Evolutionary conservation across 768 basidiomycete species (phyloP).

Genomic region (Hygrocybe coccinea): DNA sequence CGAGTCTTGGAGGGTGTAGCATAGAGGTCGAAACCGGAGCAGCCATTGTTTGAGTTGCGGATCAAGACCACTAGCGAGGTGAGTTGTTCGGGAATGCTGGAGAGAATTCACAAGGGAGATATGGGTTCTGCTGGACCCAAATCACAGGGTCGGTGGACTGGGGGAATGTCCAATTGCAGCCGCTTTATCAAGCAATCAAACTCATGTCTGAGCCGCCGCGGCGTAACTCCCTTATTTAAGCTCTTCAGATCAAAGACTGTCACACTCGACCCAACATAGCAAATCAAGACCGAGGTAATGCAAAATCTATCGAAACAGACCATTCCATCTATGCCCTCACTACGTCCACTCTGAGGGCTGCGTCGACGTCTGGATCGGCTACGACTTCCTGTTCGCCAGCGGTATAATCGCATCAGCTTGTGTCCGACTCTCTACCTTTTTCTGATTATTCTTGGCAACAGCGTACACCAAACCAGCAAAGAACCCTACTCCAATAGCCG

Average conservation of each 20-base stretch:
- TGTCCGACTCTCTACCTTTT: slow-evolving; percentile 59
- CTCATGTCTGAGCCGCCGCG: too few relatives aligned
- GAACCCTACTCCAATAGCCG: slow-evolving; percentile 84
- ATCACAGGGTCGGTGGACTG: too few relatives aligned
- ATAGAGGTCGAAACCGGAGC: slow-evolving; percentile 23
- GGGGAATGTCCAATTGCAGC: too few relatives aligned
- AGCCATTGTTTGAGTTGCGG: slow-evolving; percentile 35
- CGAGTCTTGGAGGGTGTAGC: slow-evolving; percentile 70
- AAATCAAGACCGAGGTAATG: not conserved
- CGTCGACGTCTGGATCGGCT: too few relatives aligned
- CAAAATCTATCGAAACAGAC: not conserved
- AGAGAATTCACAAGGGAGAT: slow-evolving; percentile 1
- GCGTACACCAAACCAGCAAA: slow-evolving; percentile 90
- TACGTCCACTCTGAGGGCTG: slow-evolving; percentile 6
- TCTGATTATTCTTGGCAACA: slow-evolving; percentile 91
- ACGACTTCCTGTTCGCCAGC: slow-evolving; percentile 47
- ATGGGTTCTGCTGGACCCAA: too few relatives aligned
- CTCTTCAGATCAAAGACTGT: too few relatives aligned
- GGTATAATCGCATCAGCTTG: slow-evolving; percentile 58
- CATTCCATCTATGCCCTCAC: slow-evolving; percentile 5
- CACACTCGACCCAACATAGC: too few relatives aligned
- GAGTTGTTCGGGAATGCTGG: slow-evolving; percentile 3
- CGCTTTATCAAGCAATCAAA: too few relatives aligned
- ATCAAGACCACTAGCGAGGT: not conserved
- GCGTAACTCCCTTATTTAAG: too few relatives aligned